phyloP scores from a whole-genome alignment of 768 basidiomycete species.

The Boletellus ananiceps region DNA sequence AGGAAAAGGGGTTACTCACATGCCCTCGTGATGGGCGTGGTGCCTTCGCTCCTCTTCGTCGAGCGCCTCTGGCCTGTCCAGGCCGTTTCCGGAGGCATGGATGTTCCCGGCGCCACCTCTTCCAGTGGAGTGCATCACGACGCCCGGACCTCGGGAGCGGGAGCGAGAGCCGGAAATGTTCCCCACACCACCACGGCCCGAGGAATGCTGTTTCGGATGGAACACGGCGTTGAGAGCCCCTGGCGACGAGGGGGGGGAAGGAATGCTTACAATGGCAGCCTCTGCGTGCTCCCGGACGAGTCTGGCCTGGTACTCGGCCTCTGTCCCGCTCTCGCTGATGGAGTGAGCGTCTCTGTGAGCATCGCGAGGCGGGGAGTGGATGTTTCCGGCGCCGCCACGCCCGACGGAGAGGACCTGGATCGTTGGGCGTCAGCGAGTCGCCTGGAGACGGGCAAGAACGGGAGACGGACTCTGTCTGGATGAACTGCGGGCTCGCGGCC shows the following conservation, averaged over 20 bases:
- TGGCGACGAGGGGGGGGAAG: not conserved
- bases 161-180: constrained; percentile 55
- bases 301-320: constrained; percentile 23
- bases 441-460: not conserved
- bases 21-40: constrained; percentile 29
- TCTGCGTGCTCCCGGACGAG: constrained; percentile 28
- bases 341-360: constrained; percentile 50
- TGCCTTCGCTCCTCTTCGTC: constrained; percentile 36
- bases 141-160: constrained; percentile 38
- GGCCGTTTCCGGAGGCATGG: constrained; percentile 22
- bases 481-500: constrained; percentile 53
- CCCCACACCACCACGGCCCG: constrained; percentile 62
- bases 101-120: constrained; percentile 67
- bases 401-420: constrained; percentile 49
- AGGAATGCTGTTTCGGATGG: constrained; percentile 42
- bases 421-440: not conserved
- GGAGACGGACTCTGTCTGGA: constrained; percentile 33
- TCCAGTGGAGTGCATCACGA: constrained; percentile 45
- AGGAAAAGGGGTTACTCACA: constrained; percentile 35
- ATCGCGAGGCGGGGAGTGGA: constrained; percentile 48
- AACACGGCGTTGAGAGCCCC: not conserved
- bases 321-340: constrained; percentile 24
- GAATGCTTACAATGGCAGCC: constrained; percentile 32
- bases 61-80: constrained; percentile 13
- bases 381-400: constrained; percentile 82